Conservation (phyloP, 371 early-diverging fungal genomes). For the Mortierella sp. region DNA sequence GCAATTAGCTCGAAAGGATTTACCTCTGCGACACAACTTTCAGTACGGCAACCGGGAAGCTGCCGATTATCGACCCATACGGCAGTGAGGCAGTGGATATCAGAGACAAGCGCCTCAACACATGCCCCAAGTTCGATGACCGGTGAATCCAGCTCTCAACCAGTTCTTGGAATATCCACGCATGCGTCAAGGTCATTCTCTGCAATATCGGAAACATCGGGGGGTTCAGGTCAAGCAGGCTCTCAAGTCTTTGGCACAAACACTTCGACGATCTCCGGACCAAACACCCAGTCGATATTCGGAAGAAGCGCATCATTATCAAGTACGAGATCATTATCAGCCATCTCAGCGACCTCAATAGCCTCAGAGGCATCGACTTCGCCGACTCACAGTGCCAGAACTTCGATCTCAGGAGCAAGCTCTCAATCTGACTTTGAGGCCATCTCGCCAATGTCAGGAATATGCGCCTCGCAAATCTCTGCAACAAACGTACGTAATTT, state of each 20-base stretch:
- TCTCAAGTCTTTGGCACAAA: neutral
- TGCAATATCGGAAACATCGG: neutral
- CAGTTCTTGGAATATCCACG: neutral
- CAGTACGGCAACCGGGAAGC: no score
- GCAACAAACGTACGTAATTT: neutral
- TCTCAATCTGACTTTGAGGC: neutral
- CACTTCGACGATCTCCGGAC: neutral
- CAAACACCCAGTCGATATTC: neutral
- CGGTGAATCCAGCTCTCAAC: neutral
- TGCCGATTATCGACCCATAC: neutral
- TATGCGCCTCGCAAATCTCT: neutral
- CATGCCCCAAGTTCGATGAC: neutral
- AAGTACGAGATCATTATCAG: neutral
- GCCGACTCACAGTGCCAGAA: neutral
- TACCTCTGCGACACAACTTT: neutral
- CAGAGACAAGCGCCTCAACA: neutral
- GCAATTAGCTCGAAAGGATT: neutral
- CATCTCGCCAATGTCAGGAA: neutral
- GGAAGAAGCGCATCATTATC: neutral
- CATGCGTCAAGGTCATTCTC: neutral
- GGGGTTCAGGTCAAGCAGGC: neutral
- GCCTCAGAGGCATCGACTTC: neutral
- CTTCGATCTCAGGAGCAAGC: neutral
- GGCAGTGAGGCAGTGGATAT: neutral
- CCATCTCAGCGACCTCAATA: neutral